Base-by-base conservation (phyloP, 1,284 basidiomycete genomes). In the Spongispora temasekensis region DNA sequence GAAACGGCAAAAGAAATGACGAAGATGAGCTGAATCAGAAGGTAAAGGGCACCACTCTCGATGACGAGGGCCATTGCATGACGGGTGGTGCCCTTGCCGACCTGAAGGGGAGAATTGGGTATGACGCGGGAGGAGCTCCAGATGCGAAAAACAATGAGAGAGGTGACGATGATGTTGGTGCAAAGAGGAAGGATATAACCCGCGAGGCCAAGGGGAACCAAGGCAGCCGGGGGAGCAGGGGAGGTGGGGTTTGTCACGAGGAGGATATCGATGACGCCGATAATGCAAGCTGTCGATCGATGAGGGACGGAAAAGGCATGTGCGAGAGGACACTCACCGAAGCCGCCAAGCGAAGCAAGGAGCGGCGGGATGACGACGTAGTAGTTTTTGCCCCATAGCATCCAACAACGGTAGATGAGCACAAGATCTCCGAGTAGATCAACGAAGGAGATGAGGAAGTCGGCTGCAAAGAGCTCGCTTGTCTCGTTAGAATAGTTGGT, bases 381-480 rank as follows among this genome's bases (percentile, higher is more conserved):
- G 57, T 72, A 71, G 28, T 70, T 71, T 52, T 63, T 63, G 0
- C 62, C 70, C 75, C 77, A 78, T 21, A 78, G 37, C 54, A 75
- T 63, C 71, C 76, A 80, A 63, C 78, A 79, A 34, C 77, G 78
- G 51, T 77, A 80, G 21, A 80, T 61, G 50, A 79, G 72, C 32
- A 74, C 60, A 50, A 72, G 42, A 59, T 80, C 75, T 5, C 76
- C 77, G 15, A 79, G 37, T 40, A 79, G 69, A 65, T 78, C 77
- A 2, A 71, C 72, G 30, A 78, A 58, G 2, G 77, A 78, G 54
- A 79, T 67, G 37, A 78, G 56, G 21, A 73, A 58, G 65, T 77
- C 76, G 2, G 68, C 75, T 3, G 60, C 76, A 1, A 67, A 42
- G 37, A 77, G 69, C n/a, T 32, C 35, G 15, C 44, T 61, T 0